Conservation (phyloP, 495 filamentous ascomycete species). For the Podospora bellae-mahoneyi region DNA sequence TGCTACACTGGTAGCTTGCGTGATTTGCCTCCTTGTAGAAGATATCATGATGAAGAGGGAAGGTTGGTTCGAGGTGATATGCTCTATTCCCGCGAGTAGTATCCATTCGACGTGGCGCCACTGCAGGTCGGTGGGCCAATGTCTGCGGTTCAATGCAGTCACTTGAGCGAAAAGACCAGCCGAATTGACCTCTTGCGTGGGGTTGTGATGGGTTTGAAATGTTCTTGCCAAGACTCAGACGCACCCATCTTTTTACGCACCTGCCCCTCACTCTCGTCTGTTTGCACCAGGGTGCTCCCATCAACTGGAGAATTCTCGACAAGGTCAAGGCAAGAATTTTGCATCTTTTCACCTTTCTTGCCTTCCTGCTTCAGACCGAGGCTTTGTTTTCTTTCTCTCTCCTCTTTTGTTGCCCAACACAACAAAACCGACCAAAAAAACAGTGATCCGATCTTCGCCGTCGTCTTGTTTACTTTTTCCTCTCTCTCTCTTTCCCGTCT, state of each 20-base stretch:
- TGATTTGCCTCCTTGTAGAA: conserved; percentile 12
- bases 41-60: background rate
- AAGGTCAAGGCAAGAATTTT: conserved; percentile 13
- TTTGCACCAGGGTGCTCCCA: conserved; percentile 27
- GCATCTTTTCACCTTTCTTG: conserved; percentile 7
- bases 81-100: conserved; percentile 16
- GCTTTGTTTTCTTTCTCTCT: background rate
- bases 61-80: conserved; percentile 18
- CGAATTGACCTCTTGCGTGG: conserved; percentile 20
- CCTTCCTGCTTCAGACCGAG: conserved; percentile 8
- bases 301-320: conserved; percentile 2
- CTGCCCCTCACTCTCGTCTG: conserved; percentile 14
- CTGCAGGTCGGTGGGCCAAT: conserved; percentile 40
- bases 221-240: conserved; percentile 25
- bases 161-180: conserved; percentile 41
- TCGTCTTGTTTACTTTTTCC: conserved; percentile 15
- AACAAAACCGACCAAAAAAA: background rate
- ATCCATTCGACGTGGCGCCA: conserved; percentile 50
- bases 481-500: background rate
- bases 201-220: conserved; percentile 24
- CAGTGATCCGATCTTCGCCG: background rate
- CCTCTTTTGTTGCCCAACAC: conserved; percentile 1
- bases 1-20: conserved; percentile 9
- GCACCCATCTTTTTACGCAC: conserved; percentile 13
- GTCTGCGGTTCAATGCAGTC: conserved; percentile 32